phyloP scores from a whole-genome alignment of 225 moss, liverwort and hornwort genomes.

The Marchantia polymorpha region DNA sequence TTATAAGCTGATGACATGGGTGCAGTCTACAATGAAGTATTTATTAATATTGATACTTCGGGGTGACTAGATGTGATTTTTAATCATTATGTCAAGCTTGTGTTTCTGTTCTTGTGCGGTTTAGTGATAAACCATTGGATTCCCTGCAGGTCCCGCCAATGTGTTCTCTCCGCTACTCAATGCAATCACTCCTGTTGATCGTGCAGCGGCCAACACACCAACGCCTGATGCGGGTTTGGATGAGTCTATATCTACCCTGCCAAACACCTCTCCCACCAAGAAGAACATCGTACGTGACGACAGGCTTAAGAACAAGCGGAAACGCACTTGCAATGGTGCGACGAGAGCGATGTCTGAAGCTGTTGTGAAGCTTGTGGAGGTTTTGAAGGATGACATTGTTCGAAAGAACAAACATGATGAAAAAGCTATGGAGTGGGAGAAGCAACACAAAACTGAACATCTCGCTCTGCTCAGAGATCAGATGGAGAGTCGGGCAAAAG shows the following conservation, averaged over 20 bases:
- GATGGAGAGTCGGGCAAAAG: conserved; percentile 28
- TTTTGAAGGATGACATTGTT: conserved; percentile 24
- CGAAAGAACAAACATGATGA: conserved; percentile 20
- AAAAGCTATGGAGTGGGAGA: conserved; percentile 28
- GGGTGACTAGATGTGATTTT: too few species aligned
- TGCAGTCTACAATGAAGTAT: too few species aligned
- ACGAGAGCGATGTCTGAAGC: conserved; percentile 28
- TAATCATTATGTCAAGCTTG: background rate
- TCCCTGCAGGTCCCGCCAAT: conserved; percentile 8
- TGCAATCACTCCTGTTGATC: conserved; percentile 16
- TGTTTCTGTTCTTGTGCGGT: background rate
- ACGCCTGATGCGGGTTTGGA: conserved; percentile 16
- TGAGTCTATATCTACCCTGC: conserved; percentile 21
- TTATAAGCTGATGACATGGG: too few species aligned
- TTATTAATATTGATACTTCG: too few species aligned
- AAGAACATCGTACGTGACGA: conserved; percentile 15
- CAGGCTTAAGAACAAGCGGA: conserved; percentile 13
- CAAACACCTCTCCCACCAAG: conserved; percentile 9
- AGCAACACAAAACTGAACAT: conserved; percentile 28
- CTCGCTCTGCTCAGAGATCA: conserved; percentile 29
- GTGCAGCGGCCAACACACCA: conserved; percentile 6
- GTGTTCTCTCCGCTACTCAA: conserved; percentile 17
- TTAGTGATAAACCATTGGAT: background rate
- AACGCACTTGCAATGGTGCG: conserved; percentile 20
- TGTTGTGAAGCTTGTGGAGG: conserved; percentile 27